Percentiles rank a stretch among this genome's conserved stretches.
Evolutionary conservation across 176 grass and related monocot species (phyloP).

Genomic region (Oryza brachyantha): DNA sequence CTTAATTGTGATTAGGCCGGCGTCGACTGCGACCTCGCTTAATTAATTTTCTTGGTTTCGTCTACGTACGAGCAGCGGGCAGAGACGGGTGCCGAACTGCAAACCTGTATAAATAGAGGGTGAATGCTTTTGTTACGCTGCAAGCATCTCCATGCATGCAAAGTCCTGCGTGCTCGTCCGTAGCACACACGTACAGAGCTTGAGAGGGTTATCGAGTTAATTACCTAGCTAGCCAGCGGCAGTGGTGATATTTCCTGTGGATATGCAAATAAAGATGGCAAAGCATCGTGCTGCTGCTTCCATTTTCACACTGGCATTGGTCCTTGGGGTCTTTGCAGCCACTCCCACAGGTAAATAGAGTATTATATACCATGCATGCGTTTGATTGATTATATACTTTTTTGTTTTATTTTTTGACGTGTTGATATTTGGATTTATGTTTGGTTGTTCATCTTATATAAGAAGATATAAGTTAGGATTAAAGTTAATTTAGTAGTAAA

Average conservation of each 20-base stretch:
- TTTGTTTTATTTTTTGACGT: too few relatives aligned
- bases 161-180: neutral
- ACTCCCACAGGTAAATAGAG: slow-evolving; percentile 30
- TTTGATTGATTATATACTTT: too few relatives aligned
- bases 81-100: neutral
- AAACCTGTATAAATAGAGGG: slow-evolving; percentile 21
- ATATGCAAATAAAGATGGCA: neutral
- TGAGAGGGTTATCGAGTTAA: neutral
- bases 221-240: too few relatives aligned
- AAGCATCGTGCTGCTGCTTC: neutral
- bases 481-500: too few relatives aligned
- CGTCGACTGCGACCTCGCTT: neutral
- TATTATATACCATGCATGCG: too few relatives aligned
- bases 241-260: too few relatives aligned
- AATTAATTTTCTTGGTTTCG: too few relatives aligned
- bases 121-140: neutral
- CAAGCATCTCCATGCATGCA: slow-evolving; percentile 32
- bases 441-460: too few relatives aligned
- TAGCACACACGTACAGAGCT: neutral
- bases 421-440: too few relatives aligned
- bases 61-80: too few relatives aligned
- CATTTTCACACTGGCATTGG: slow-evolving; percentile 29
- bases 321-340: neutral
- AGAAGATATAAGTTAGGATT: too few relatives aligned
- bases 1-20: neutral